Percentiles rank a stretch among this genome's conserved stretches.
These are phyloP conservation scores for Phytophthora crassamura DNA, from an alignment of 352 stramenopile genomes.

Conservation along the genomic window DNA sequence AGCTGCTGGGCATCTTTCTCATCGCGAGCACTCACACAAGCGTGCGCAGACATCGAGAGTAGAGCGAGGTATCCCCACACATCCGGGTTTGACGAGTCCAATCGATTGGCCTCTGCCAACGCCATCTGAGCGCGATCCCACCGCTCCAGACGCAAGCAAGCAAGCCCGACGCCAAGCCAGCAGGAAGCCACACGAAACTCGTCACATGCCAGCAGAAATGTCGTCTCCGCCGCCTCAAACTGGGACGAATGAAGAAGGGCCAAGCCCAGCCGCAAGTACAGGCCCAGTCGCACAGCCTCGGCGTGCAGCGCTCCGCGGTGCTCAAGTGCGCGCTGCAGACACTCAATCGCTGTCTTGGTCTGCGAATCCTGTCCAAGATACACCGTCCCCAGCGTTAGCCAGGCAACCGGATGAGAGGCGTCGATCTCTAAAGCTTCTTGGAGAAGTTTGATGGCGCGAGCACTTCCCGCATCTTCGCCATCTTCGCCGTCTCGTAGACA, in stretches of 20 bases:
- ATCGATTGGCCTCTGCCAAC: conserved; percentile 76
- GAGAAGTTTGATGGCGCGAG: conserved; percentile 43
- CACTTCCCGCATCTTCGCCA: conserved; percentile 5
- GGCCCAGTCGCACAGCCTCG: conserved; percentile 45
- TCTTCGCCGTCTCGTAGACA: conserved; percentile 32
- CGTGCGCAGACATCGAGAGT: conserved; percentile 42
- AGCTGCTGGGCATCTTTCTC: conserved; percentile 55
- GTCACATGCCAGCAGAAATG: conserved; percentile 64
- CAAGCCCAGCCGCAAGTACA: conserved; percentile 70
- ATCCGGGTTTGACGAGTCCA: conserved; percentile 70
- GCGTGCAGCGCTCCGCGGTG: conserved; percentile 33
- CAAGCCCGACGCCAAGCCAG: conserved; percentile 85
- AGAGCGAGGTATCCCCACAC: conserved; percentile 85
- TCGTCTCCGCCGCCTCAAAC: conserved; percentile 55
- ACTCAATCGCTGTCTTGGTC: conserved; percentile 51
- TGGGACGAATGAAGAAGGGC: conserved; percentile 70
- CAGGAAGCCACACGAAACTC: conserved; percentile 71
- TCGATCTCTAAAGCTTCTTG: conserved; percentile 72
- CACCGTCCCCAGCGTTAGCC: conserved; percentile 60
- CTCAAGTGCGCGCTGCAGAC: conserved; percentile 56
- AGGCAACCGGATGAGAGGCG: conserved; percentile 53
- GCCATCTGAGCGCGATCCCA: conserved; percentile 64
- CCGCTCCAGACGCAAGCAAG: conserved; percentile 66
- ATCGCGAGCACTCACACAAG: conserved; percentile 36
- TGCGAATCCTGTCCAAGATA: conserved; percentile 54